These are phyloP conservation scores for Tuber borchii DNA, from an alignment of 495 filamentous ascomycete species.

Conservation along the genomic window DNA sequence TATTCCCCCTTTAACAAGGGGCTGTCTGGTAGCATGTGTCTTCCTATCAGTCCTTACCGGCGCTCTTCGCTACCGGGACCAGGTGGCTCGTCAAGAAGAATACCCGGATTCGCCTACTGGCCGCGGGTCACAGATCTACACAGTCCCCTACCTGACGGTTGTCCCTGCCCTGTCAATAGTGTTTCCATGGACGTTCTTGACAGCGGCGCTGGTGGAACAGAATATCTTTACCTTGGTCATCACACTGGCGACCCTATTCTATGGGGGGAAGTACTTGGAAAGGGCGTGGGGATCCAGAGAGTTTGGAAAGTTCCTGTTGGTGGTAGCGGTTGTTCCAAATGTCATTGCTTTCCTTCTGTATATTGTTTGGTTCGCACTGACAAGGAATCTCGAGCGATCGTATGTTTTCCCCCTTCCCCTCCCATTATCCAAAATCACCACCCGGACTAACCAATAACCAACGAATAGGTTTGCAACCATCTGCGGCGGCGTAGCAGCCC, in stretches of 20 bases:
- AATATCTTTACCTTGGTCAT: conserved; percentile 82
- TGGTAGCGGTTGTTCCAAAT: conserved; percentile 75
- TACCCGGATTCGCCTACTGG: conserved; percentile 31
- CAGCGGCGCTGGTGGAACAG: conserved; percentile 82
- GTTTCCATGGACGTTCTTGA: conserved; percentile 88
- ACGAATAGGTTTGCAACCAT: conserved; percentile 62
- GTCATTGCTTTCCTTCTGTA: conserved; percentile 63
- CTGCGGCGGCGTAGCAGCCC: conserved; percentile 78
- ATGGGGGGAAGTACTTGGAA: conserved; percentile 92
- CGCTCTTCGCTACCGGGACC: conserved; percentile 63
- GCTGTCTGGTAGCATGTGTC: conserved; percentile 65
- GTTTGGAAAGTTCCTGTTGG: conserved; percentile 81
- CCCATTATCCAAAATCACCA: neutral
- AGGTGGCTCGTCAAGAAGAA: conserved; percentile 42
- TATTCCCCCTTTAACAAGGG: conserved; percentile 81
- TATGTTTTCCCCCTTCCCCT: conserved; percentile 42
- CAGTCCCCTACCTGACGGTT: conserved; percentile 78
- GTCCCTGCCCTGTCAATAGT: conserved; percentile 73
- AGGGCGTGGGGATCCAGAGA: conserved; percentile 91
- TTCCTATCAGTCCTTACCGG: conserved; percentile 75
- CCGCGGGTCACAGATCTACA: conserved; percentile 44
- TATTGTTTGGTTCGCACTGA: conserved; percentile 63
- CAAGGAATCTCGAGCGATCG: conserved; percentile 60
- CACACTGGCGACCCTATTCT: conserved; percentile 74
- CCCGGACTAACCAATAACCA: conserved; percentile 29